phyloP scores from a whole-genome alignment of 345 rosid species.

The Eucalyptus sp. region DNA sequence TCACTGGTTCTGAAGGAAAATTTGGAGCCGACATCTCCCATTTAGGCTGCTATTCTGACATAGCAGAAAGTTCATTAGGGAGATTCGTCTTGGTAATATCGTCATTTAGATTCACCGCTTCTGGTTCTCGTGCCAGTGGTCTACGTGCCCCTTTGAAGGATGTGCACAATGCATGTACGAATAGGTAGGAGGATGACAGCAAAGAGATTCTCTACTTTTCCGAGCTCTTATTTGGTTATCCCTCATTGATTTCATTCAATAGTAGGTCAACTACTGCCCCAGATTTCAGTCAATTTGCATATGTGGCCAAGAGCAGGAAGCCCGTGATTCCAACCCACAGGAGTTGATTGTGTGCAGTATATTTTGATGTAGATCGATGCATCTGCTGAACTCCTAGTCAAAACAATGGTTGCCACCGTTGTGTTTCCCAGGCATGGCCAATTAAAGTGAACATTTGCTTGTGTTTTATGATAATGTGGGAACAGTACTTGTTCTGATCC shows the following conservation, averaged over 20 bases:
- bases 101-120: conserved; percentile 36
- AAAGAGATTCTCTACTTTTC: not conserved
- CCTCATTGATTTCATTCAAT: not conserved
- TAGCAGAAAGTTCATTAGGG: conserved; percentile 85
- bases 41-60: conserved; percentile 42
- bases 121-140: conserved; percentile 91
- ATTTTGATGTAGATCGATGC: not conserved
- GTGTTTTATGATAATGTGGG: not conserved
- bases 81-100: conserved; percentile 56
- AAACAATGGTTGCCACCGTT: not conserved
- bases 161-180: conserved; percentile 26
- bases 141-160: conserved; percentile 82
- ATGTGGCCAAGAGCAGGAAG: conserved; percentile 21
- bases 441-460: not conserved
- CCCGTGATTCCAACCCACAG: conserved; percentile 3
- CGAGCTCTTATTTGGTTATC: not conserved
- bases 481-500: not conserved
- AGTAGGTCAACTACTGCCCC: conserved; percentile 31
- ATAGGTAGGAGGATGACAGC: conserved; percentile 21
- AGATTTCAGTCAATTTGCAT: conserved; percentile 60
- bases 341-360: conserved; percentile 13
- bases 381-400: not conserved
- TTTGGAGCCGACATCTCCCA: conserved; percentile 79
- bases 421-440: not conserved
- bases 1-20: conserved; percentile 13